These are phyloP conservation scores for Magnusiomyces suaveolens DNA, from an alignment of 1,139 yeast genomes.

Conservation along the genomic window DNA sequence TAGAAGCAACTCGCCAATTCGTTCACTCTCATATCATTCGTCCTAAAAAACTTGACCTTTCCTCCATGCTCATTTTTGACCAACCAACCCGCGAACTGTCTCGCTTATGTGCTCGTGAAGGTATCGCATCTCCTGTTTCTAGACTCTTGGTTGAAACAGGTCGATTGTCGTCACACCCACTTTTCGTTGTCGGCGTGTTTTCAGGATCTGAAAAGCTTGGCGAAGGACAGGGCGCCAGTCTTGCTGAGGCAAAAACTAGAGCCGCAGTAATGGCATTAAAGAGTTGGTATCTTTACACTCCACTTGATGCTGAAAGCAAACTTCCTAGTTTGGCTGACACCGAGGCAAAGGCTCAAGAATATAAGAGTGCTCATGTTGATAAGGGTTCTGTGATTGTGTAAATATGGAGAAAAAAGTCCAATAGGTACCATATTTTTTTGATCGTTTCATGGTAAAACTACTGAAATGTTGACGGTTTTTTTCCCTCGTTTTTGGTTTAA, in stretches of 20 bases:
- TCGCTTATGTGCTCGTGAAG: slow-evolving; percentile 66
- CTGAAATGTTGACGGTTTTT: too few relatives aligned
- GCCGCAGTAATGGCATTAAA: slow-evolving; percentile 86
- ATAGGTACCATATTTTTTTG: too few relatives aligned
- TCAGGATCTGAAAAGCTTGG: slow-evolving; percentile 77
- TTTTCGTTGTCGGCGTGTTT: slow-evolving; percentile 85
- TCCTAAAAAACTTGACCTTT: slow-evolving; percentile 66
- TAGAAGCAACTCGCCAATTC: slow-evolving; percentile 51
- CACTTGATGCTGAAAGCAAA: slow-evolving; percentile 40
- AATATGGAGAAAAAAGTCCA: slow-evolving; percentile 3
- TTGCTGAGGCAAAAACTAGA: slow-evolving; percentile 84
- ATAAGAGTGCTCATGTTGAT: slow-evolving; percentile 33
- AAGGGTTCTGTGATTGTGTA: slow-evolving; percentile 38
- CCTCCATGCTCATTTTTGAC: slow-evolving; percentile 65
- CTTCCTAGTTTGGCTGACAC: slow-evolving; percentile 44
- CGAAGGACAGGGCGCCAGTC: slow-evolving; percentile 90
- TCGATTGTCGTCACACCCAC: slow-evolving; percentile 72
- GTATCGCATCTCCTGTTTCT: slow-evolving; percentile 65
- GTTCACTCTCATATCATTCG: slow-evolving; percentile 57
- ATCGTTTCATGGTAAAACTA: too few relatives aligned
- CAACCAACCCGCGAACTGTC: slow-evolving; percentile 83
- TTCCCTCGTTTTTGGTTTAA: too few relatives aligned
- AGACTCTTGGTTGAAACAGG: slow-evolving; percentile 91
- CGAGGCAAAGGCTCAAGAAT: slow-evolving; percentile 23
- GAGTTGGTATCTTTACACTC: slow-evolving; percentile 86